Evolutionary conservation across 2,329 filamentous ascomycete species (phyloP).

Genomic region (Elsinoe batatas): DNA sequence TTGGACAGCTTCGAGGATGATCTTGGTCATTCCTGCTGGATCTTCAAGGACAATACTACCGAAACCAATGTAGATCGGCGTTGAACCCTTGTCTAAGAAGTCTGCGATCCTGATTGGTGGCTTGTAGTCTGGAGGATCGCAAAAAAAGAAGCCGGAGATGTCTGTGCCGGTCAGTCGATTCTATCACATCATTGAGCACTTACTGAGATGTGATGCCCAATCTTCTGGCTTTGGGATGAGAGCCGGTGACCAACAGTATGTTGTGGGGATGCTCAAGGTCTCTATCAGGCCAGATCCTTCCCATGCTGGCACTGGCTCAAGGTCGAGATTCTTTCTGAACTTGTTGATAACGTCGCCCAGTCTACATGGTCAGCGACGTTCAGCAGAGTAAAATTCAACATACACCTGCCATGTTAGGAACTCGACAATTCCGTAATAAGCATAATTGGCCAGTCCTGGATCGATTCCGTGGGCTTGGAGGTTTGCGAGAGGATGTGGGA

Average conservation of each 20-base stretch:
- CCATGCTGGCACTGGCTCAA: constrained; percentile 11
- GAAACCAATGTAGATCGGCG: constrained; percentile 17
- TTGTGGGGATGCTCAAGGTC: constrained; percentile 14
- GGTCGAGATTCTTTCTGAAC: constrained; percentile 13
- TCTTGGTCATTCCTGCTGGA: constrained; percentile 25
- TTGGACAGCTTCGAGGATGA: constrained; percentile 29
- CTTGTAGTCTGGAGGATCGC: constrained; percentile 10
- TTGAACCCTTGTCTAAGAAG: constrained; percentile 14
- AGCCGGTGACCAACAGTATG: constrained; percentile 44
- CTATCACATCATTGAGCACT: neutral
- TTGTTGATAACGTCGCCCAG: constrained; percentile 15
- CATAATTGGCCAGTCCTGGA: constrained; percentile 5
- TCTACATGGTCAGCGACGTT: constrained; percentile 12
- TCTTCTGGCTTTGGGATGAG: constrained; percentile 63
- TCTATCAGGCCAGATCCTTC: constrained; percentile 1
- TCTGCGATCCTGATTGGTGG: constrained; percentile 11
- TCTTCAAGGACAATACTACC: constrained; percentile 26
- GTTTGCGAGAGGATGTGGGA: constrained; percentile 67
- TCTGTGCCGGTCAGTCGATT: neutral
- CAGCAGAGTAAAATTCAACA: neutral
- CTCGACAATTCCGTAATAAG: neutral
- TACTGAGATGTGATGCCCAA: constrained; percentile 37
- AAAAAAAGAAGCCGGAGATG: constrained; percentile 16
- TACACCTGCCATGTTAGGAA: constrained; percentile 9
- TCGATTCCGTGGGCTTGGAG: constrained; percentile 41